phyloP scores from a whole-genome alignment of 2,329 filamentous ascomycete species.

The Cladosporium sp. region DNA sequence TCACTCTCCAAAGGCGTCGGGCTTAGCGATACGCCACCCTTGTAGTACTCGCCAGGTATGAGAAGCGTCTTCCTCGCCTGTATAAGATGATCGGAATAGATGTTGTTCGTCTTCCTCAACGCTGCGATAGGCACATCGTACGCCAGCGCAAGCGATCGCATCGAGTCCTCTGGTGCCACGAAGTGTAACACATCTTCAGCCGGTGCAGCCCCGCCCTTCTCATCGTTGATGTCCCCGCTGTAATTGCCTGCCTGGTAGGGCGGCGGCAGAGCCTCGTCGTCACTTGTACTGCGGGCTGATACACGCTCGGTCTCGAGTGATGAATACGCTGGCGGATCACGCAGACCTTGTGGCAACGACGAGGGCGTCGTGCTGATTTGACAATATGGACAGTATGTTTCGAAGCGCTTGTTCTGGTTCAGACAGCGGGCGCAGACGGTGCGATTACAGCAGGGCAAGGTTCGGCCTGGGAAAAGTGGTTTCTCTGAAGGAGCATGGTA shows the following conservation, averaged over 20 bases:
- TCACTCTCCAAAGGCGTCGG: conserved; percentile 72
- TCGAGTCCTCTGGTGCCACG: conserved; percentile 67
- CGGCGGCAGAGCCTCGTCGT: conserved; percentile 46
- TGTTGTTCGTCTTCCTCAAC: conserved; percentile 66
- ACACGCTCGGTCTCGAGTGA: conserved; percentile 26
- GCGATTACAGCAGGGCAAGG: conserved; percentile 67
- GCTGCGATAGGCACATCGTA: conserved; percentile 67
- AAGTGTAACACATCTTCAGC: conserved; percentile 73
- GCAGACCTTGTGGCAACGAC: conserved; percentile 63
- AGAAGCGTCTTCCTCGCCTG: conserved; percentile 67
- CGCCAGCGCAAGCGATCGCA: conserved; percentile 67
- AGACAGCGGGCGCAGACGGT: conserved; percentile 72
- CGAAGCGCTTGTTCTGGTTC: conserved; percentile 67
- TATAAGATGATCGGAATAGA: conserved; percentile 71
- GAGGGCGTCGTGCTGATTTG: conserved; percentile 66
- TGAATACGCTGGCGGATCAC: conserved; percentile 68
- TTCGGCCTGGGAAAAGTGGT: conserved; percentile 58
- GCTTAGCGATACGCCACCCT: conserved; percentile 65
- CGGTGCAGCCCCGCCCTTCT: conserved; percentile 35
- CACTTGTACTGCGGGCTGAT: conserved; percentile 38
- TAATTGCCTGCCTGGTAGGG: conserved; percentile 40
- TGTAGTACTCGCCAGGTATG: conserved; percentile 71
- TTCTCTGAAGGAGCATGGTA: conserved; percentile 53
- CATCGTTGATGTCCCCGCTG: conserved; percentile 29
- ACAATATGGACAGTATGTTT: conserved; percentile 70